Percentiles rank a stretch among this genome's conserved stretches.
Evolutionary conservation across 768 basidiomycete species (phyloP).

Genomic region (Kwoniella shandongensis): DNA sequence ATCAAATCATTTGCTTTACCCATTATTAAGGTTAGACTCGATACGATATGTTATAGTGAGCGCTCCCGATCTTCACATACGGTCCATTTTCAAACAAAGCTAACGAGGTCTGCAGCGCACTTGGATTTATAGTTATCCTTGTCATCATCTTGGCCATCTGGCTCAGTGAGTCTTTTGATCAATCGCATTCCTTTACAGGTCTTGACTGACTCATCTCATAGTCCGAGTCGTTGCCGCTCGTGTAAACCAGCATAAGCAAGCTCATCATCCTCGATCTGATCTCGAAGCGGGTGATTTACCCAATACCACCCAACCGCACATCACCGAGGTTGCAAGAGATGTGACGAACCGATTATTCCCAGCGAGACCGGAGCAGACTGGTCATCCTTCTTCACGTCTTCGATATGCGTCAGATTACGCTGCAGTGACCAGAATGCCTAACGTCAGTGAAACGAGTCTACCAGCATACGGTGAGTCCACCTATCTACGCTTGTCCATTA

Average conservation of each 20-base stretch:
- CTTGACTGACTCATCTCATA: background rate
- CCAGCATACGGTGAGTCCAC: constrained; percentile 20
- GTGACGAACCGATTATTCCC: constrained; percentile 1
- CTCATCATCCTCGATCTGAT: constrained; percentile 5
- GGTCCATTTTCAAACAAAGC: background rate
- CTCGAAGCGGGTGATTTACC: constrained; percentile 2
- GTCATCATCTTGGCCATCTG: constrained; percentile 7
- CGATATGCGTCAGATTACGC: background rate
- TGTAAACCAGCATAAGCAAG: background rate
- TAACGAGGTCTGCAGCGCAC: constrained; percentile 1
- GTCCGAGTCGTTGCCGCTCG: constrained; percentile 1
- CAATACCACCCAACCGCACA: constrained; percentile 4
- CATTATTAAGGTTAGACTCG: too few relatives aligned
- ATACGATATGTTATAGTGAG: constrained; percentile 21
- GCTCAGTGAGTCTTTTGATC: constrained; percentile 6
- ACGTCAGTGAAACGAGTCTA: constrained; percentile 16
- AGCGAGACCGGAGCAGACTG: background rate
- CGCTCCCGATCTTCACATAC: background rate
- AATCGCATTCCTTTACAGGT: background rate
- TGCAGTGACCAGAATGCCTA: constrained; percentile 8
- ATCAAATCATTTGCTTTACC: too few relatives aligned
- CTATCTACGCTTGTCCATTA: background rate
- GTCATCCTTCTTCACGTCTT: background rate
- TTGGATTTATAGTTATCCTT: constrained; percentile 7
- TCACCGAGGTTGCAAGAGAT: constrained; percentile 5